A percentile compares a stretch with the other conserved stretches of the same genome.
These are phyloP conservation scores for Colletotrichum abscissum DNA, from an alignment of 2,329 filamentous ascomycete species.

Conservation along the genomic window DNA sequence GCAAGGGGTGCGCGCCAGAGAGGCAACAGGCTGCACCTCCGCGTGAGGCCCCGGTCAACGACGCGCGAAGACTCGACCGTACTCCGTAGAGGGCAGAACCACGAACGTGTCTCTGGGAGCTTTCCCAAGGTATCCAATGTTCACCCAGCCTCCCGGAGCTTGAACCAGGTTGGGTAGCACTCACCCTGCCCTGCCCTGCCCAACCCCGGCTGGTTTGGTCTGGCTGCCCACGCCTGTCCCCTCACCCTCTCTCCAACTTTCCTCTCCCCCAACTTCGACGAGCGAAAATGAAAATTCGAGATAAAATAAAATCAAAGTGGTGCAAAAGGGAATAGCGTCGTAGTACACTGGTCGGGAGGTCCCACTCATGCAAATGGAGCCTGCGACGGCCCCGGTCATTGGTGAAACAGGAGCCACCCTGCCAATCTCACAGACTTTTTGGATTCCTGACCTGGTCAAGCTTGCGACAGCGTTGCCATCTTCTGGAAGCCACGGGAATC, in stretches of 20 bases:
- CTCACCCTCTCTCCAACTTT: constrained; percentile 26
- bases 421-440: constrained; percentile 54
- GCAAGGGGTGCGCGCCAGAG: background rate
- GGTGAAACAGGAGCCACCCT: constrained; percentile 66
- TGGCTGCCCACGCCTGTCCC: constrained; percentile 15
- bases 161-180: constrained; percentile 32
- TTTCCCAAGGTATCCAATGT: constrained; percentile 18
- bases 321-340: constrained; percentile 27
- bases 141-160: constrained; percentile 31
- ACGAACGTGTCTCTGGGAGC: constrained; percentile 17
- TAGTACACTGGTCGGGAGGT: background rate
- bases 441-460: constrained; percentile 55
- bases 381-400: constrained; percentile 52
- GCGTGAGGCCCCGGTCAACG: background rate
- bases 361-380: constrained; percentile 37
- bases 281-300: background rate
- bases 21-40: background rate
- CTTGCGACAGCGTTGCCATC: constrained; percentile 55
- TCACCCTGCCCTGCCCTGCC: constrained; percentile 20
- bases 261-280: constrained; percentile 16
- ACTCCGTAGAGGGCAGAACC: constrained; percentile 8
- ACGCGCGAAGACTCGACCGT: constrained; percentile 7
- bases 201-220: constrained; percentile 8
- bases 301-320: background rate
- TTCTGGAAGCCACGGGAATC: constrained; percentile 55